phyloP scores from a whole-genome alignment of 306 rosid genomes.

The Cucumis melo region DNA sequence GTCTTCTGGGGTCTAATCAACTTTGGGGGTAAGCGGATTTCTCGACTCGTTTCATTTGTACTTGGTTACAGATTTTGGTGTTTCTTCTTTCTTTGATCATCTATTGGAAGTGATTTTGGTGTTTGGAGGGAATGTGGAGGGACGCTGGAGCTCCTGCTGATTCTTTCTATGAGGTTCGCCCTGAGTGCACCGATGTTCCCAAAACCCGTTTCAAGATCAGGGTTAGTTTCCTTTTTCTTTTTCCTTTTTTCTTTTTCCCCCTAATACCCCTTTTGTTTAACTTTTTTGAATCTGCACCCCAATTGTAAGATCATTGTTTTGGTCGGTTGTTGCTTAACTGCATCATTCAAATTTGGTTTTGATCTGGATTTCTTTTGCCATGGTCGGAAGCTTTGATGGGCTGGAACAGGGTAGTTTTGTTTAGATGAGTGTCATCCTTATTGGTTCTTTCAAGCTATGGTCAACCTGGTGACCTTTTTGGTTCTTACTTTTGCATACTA shows the following conservation, averaged over 20 bases:
- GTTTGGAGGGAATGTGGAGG: constrained; percentile 60
- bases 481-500: neutral
- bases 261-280: constrained; percentile 1
- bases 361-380: neutral
- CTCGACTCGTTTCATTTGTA: neutral
- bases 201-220: constrained; percentile 73
- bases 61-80: neutral
- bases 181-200: constrained; percentile 91
- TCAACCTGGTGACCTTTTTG: neutral
- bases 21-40: neutral
- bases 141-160: constrained; percentile 76
- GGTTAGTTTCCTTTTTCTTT: constrained; percentile 22
- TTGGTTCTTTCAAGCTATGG: neutral
- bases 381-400: neutral
- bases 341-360: neutral
- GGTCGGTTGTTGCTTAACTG: neutral
- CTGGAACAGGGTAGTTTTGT: neutral
- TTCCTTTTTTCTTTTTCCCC: neutral
- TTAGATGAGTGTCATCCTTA: neutral
- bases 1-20: neutral
- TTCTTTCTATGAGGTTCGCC: constrained; percentile 83
- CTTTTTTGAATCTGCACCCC: neutral
- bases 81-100: neutral
- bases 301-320: neutral
- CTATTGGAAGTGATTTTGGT: constrained; percentile 7